Base-by-base conservation (phyloP, 129 eudicot genomes). In the Rutidosis leptorrhynchoides region DNA sequence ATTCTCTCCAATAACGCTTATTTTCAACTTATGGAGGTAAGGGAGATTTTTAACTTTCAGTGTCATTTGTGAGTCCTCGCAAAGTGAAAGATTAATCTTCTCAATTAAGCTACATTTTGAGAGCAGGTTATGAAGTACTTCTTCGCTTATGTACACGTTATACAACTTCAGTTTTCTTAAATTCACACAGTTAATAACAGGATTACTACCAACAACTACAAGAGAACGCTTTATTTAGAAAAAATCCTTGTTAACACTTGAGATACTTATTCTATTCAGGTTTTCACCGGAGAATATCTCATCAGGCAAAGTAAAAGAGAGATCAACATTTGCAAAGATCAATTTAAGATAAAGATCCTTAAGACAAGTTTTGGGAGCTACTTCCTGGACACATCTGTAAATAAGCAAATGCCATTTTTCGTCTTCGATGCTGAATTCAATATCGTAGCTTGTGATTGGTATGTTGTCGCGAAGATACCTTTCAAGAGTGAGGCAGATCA, bases 221-320 rank as follows among this genome's bases (percentile, higher is more conserved):
- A 48, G 3, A 0, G 54, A 19, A 48, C 5, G 1, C 8, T 8
- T 19, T 48, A 1, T 2, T 17, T 9, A 0, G n/a, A 20, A 0
- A 21, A 1, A 46, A n/a, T 6, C 2, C 58, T 12, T 52, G 12
- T 10, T 10, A 5, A 30, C 6, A 55, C 5, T 4, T 56, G 9
- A 1, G 1, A 64, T 6, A 25, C 37, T 42, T 42, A 64, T 22
- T 9, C 4, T 64, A 23, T 24, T 40, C 43, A 63, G 68, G 68
- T 6, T 63, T 63, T 42, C 55, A 16, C 20, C 30, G 0, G 54
- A 23, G 68, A 63, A 46, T 42, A 63, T 63, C 55, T 63, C 56
- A 64, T 64, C 20, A 12, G 56, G 33, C 30, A 42, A 11, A 10
- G 68, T 64, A 64, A 64, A 24, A 12, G 55, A 2, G n/a, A n/a